phyloP scores from a whole-genome alignment of 2,329 filamentous ascomycete genomes.

The Teratosphaeria viscida region DNA sequence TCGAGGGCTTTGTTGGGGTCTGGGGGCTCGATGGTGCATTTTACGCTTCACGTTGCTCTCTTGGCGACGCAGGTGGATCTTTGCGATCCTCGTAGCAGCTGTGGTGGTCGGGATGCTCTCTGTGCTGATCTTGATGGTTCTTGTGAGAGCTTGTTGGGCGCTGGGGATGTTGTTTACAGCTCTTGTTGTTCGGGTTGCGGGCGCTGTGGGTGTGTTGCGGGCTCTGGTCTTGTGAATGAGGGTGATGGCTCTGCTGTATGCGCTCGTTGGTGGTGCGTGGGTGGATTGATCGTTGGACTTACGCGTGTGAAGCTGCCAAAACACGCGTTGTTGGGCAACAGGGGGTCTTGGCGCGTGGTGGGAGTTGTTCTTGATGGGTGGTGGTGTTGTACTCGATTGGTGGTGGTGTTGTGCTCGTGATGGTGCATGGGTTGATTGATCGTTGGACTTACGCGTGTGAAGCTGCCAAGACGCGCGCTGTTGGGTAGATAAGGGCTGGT shows the following conservation, averaged over 20 bases:
- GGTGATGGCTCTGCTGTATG: background rate
- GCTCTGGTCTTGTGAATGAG: background rate
- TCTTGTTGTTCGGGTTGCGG: background rate
- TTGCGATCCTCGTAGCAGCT: background rate
- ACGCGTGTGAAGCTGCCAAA: background rate
- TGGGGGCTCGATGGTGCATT: background rate
- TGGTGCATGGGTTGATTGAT: background rate
- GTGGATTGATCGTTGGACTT: background rate
- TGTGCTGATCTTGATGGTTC: background rate
- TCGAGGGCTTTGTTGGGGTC: background rate
- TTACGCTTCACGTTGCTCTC: too few relatives aligned
- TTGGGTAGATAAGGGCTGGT: background rate
- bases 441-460: background rate
- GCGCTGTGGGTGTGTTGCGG: background rate
- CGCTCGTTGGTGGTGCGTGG: background rate
- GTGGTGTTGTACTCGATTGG: too few relatives aligned
- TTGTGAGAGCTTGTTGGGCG: background rate
- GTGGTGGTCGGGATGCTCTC: background rate
- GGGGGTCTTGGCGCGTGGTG: background rate
- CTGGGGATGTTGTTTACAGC: background rate
- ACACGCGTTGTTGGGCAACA: background rate
- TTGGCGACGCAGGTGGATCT: background rate
- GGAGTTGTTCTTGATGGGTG: background rate
- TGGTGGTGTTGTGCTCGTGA: too few relatives aligned
- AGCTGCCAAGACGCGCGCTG: background rate